Conservation (phyloP, 331 rosid species). For the Arachis monticola region DNA sequence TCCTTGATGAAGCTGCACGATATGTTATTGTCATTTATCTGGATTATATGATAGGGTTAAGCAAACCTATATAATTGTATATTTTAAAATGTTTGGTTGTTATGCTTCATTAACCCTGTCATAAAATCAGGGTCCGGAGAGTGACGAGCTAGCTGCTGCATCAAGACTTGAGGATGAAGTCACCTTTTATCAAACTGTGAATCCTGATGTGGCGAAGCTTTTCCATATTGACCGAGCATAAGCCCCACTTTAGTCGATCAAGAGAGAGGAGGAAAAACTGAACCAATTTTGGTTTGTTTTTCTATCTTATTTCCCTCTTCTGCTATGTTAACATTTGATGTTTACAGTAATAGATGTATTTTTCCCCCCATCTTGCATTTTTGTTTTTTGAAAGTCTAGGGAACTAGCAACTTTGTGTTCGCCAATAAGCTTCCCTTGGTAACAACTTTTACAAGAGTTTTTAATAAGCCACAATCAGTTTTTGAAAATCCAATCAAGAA, state of each 20-base stretch:
- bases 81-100: not conserved
- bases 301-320: conserved; percentile 23
- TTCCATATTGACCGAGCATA: conserved; percentile 77
- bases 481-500: conserved; percentile 93
- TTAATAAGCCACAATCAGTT: conserved; percentile 70
- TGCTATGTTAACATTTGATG: not conserved
- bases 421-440: conserved; percentile 93
- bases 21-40: conserved; percentile 5
- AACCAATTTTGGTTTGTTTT: conserved; percentile 71
- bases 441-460: conserved; percentile 78
- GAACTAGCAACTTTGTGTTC: conserved; percentile 71
- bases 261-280: conserved; percentile 87
- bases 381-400: too few relatives aligned
- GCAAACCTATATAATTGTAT: not conserved
- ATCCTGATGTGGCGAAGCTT: conserved; percentile 88
- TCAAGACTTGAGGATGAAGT: conserved; percentile 92
- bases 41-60: conserved; percentile 17
- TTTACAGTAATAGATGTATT: conserved; percentile 2
- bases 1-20: conserved; percentile 3
- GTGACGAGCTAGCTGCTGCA: conserved; percentile 92
- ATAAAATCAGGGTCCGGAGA: conserved; percentile 79
- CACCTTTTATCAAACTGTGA: conserved; percentile 87
- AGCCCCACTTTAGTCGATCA: conserved; percentile 83
- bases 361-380: conserved; percentile 51
- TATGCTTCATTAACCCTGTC: conserved; percentile 27